A percentile compares a stretch with the other conserved stretches of the same genome.
Evolutionary conservation across 805 yeast genomes (phyloP).

Genomic region (Pichia cephalocereana): DNA sequence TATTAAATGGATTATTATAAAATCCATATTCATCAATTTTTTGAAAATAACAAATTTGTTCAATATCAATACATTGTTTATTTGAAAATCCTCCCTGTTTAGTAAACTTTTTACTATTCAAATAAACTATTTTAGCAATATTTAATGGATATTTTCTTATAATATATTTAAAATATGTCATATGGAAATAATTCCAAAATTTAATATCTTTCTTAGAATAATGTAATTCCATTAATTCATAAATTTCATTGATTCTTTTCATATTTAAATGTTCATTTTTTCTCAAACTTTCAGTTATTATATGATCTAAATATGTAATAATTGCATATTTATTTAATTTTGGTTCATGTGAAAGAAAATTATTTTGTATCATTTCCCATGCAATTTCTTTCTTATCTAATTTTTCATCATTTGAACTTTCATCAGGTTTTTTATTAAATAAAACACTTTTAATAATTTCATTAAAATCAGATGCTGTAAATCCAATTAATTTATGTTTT

Average conservation of each 20-base stretch:
- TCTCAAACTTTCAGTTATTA: slow-evolving; percentile 14
- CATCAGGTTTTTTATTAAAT: slow-evolving; percentile 1
- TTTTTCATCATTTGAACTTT: background rate
- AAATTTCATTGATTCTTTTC: slow-evolving; percentile 18
- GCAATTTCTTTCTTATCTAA: slow-evolving; percentile 9
- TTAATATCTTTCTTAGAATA: slow-evolving; percentile 12
- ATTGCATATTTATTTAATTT: slow-evolving; percentile 19
- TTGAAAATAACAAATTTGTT: slow-evolving; percentile 7
- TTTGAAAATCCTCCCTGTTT: background rate
- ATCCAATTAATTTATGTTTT: slow-evolving; percentile 16
- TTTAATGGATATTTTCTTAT: slow-evolving; percentile 17
- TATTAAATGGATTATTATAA: slow-evolving; percentile 22
- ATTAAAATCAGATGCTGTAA: slow-evolving; percentile 23
- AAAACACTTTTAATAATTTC: slow-evolving; percentile 23
- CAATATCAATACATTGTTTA: background rate
- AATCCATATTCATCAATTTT: slow-evolving; percentile 11
- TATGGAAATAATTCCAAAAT: slow-evolving; percentile 25
- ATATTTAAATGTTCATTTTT: slow-evolving; percentile 13
- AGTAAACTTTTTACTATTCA: slow-evolving; percentile 4
- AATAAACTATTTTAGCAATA: slow-evolving; percentile 18
- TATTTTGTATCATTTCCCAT: slow-evolving; percentile 21
- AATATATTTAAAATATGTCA: slow-evolving; percentile 25
- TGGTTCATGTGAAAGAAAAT: slow-evolving; percentile 6
- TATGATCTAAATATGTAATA: slow-evolving; percentile 21
- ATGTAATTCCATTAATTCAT: slow-evolving; percentile 7